phyloP scores from a whole-genome alignment of 1,284 basidiomycete genomes.

The Malassezia restricta region DNA sequence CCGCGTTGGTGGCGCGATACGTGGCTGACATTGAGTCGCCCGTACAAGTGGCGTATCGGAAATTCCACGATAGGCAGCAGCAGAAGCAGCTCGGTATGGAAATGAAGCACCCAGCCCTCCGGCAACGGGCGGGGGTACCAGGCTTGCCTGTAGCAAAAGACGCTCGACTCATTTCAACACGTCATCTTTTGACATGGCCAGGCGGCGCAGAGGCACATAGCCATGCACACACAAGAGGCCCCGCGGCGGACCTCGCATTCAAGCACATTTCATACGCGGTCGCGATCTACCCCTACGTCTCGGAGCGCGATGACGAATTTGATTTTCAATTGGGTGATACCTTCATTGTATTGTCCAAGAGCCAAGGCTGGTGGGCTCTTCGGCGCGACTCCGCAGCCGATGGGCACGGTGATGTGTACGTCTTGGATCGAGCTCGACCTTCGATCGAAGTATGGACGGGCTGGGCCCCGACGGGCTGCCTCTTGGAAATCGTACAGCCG shows the following conservation, averaged over 20 bases:
- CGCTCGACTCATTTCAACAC: neutral
- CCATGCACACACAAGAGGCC: slow-evolving; percentile 20
- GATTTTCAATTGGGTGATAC: slow-evolving; percentile 67
- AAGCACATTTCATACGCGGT: slow-evolving; percentile 58
- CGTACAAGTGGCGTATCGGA: slow-evolving; percentile 48
- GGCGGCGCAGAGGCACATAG: slow-evolving; percentile 1
- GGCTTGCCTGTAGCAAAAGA: neutral
- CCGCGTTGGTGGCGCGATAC: slow-evolving; percentile 96
- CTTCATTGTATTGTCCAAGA: slow-evolving; percentile 82
- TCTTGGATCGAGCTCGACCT: neutral
- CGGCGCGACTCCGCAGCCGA: slow-evolving; percentile 66
- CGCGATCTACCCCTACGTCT: slow-evolving; percentile 86
- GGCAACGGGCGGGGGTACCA: neutral
- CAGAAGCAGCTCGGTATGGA: neutral
- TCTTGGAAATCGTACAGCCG: slow-evolving; percentile 63
- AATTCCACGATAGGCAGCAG: slow-evolving; percentile 11
- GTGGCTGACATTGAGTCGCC: slow-evolving; percentile 93
- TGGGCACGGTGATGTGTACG: slow-evolving; percentile 60
- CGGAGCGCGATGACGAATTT: slow-evolving; percentile 93
- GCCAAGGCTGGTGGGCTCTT: slow-evolving; percentile 98
- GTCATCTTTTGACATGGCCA: neutral
- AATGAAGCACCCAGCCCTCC: slow-evolving; percentile 9
- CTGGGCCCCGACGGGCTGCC: slow-evolving; percentile 57
- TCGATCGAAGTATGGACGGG: slow-evolving; percentile 23
- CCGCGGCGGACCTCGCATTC: slow-evolving; percentile 22